Evolutionary conservation across 106 monocot genomes (phyloP), one percentile per base, ranked within the genome.

Genomic region (Gastrodia elata): DNA sequence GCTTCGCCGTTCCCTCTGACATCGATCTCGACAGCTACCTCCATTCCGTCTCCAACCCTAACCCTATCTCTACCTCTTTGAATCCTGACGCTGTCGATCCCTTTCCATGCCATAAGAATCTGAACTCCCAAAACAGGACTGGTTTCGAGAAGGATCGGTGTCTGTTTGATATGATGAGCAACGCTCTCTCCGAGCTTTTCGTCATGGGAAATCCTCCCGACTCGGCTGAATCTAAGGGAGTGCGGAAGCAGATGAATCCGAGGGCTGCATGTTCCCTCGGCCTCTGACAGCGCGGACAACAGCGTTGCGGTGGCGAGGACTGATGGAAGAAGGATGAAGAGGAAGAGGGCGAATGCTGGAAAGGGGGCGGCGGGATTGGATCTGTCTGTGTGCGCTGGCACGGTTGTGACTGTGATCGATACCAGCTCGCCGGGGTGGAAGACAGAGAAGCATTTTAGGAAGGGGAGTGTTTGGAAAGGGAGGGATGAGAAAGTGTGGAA

Each of bases 351-450:
- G 43, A 57, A n/a, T 22, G 30, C n/a, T 33, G 55, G 35, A 32
- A 65, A 65, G 25, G n/a, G n/a, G n/a, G 22, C 74, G 28, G 64
- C 38, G 24, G 80, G 74, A 2, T 80, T 72, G 37, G 83, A 85
- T 67, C 65, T 80, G 20, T 49, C 64, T 18, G 73, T 40, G 34
- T 83, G 64, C 40, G 81, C 88, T 41, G 68, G 82, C 52, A 89
- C 86, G 37, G 88, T 86, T 52, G 88, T 89, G 76, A 89, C 88
- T 39, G 92, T 92, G 49, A 87, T 92, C 37, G 92, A 92, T 38
- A 86, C 88, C 58, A 92, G 92, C 84, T 57, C 74, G 9, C 80
- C 82, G 16, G 78, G 68, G 0, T 92, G 92, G 92, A 92, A 89
- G 77, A 76, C 82, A 61, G 79, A 80, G 43, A 88, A 84, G 84